Evolutionary conservation across 805 yeast species (phyloP), one percentile per base, ranked within the genome.

Genomic region (Wickerhamomyces ciferrii): DNA sequence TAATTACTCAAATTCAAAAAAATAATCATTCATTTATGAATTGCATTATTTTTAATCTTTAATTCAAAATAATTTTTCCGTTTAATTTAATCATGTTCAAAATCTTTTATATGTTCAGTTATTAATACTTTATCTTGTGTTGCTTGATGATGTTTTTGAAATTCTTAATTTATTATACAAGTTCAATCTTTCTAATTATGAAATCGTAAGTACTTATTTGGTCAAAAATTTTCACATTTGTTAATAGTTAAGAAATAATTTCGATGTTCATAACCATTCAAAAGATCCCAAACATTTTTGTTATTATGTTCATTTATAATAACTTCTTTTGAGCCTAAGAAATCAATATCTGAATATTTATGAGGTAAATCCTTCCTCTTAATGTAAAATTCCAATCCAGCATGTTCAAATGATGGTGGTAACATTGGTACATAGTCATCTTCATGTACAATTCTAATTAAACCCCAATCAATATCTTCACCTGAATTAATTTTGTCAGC

Each of bases 351-450:
- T 1, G 42, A 36, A 14, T 37, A 21, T 0, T 63, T 52, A 48
- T 66, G 72, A 29, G 75, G 75, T 39, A 70, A 60, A 34, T 68
- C 72, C 7, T 59, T 69, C 27, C 61, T 70, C 1, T 47, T 65
- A 52, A 56, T 59, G 52, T 39, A 58, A 58, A 58, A 62, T 59
- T 53, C 56, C 55, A 51, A 70, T 56, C 62, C 72, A 54, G 54
- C 65, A 53, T 47, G 70, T 60, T 15, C 59, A 56, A 53, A 55
- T 52, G 13, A 47, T 5, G 84, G 81, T 2, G 90, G 91, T 31
- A 83, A 64, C 48, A 61, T 54, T 0, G 89, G 83, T 15, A 85
- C 80, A 40, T 74, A 62, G 53, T 84, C 94, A 21, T 71, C 71
- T 17, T 67, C 63, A 56, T 84, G 87, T 2, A 72, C 71, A 7